phyloP scores from a whole-genome alignment of 805 yeast genomes.

The Zygoascus tannicola region DNA sequence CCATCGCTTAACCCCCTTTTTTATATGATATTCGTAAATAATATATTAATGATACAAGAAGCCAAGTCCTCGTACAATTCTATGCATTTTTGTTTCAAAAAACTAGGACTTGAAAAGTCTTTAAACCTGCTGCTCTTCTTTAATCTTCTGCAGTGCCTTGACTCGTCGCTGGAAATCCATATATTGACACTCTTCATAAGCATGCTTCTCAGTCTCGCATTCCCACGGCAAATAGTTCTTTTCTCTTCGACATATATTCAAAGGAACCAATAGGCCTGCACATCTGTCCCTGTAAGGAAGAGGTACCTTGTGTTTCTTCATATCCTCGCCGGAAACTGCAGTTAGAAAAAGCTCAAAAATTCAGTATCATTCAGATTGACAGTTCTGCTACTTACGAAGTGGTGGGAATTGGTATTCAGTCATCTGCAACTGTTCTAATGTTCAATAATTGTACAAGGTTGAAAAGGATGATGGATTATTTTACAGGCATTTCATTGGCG shows the following conservation, averaged over 20 bases:
- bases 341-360: background rate
- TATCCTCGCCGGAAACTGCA: conserved; percentile 69
- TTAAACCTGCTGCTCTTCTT: conserved; percentile 36
- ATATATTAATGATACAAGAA: too few relatives aligned
- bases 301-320: conserved; percentile 72
- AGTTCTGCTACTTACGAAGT: conserved; percentile 11
- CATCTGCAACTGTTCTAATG: too few relatives aligned
- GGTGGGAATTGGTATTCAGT: conserved; percentile 15
- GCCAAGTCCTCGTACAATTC: too few relatives aligned
- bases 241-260: conserved; percentile 53
- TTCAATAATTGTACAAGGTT: too few relatives aligned
- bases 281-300: conserved; percentile 77
- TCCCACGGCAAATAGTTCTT: conserved; percentile 56
- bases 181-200: conserved; percentile 78
- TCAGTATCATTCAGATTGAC: too few relatives aligned
- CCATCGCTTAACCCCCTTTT: too few relatives aligned
- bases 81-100: too few relatives aligned
- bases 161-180: conserved; percentile 75
- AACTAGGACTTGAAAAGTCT: too few relatives aligned
- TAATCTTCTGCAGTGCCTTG: conserved; percentile 53
- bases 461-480: background rate
- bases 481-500: background rate
- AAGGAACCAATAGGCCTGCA: conserved; percentile 52
- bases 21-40: too few relatives aligned
- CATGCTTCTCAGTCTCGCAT: conserved; percentile 69